A percentile compares a stretch with the other conserved stretches of the same genome.
These are phyloP conservation scores for Nannizziopsis arthrosporioides DNA, from an alignment of 2,329 filamentous ascomycete species.

Conservation along the genomic window DNA sequence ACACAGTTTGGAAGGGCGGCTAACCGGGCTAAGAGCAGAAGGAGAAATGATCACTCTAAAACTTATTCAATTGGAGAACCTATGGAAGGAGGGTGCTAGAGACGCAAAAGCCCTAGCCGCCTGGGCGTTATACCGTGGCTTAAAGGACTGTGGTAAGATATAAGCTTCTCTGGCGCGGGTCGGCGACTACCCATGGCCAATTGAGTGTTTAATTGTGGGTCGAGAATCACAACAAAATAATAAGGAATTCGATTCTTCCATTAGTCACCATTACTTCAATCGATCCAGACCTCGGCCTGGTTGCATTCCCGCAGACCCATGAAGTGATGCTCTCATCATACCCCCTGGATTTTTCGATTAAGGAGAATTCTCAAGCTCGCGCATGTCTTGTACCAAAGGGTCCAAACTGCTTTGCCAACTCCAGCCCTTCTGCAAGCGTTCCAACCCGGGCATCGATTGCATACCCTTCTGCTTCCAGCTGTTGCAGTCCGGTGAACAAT, in stretches of 20 bases:
- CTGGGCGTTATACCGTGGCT: conserved; percentile 44
- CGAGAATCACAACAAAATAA: too few species aligned
- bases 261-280: too few species aligned
- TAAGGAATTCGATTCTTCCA: too few species aligned
- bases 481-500: conserved; percentile 56
- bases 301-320: too few species aligned
- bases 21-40: conserved; percentile 44
- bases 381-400: conserved; percentile 9
- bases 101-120: conserved; percentile 48
- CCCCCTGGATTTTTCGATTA: too few species aligned
- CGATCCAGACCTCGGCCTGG: too few species aligned
- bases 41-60: conserved; percentile 50
- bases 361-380: too few species aligned
- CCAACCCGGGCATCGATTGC: conserved; percentile 70
- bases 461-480: conserved; percentile 57
- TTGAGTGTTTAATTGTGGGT: neutral
- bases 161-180: conserved; percentile 14
- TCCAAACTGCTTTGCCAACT: conserved; percentile 49
- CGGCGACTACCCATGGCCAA: neutral
- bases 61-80: conserved; percentile 39
- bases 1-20: conserved; percentile 40
- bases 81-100: conserved; percentile 45
- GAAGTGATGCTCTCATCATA: too few species aligned
- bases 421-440: conserved; percentile 65
- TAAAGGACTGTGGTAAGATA: conserved; percentile 39